Percentiles rank a stretch among this genome's conserved stretches.
Conservation (phyloP, 257 asterid species). For the Nicotiana benthamiana region DNA sequence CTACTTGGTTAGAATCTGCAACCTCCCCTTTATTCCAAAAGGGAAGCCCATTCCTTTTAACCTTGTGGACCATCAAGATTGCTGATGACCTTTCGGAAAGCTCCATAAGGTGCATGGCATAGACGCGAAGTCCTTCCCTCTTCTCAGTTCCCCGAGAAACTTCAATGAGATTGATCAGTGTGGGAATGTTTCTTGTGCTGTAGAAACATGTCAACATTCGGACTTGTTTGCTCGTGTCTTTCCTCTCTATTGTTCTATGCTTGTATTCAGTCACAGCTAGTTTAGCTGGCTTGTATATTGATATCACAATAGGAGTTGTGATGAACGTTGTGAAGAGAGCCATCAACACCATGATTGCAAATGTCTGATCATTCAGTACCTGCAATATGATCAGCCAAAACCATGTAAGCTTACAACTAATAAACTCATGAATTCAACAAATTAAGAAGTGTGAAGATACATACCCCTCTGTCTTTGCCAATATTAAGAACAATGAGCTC, state of each 20-base stretch:
- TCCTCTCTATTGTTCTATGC: slow-evolving; percentile 49
- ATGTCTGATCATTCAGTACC: slow-evolving; percentile 75
- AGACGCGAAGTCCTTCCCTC: slow-evolving; percentile 52
- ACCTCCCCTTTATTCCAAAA: slow-evolving; percentile 44
- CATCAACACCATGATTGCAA: slow-evolving; percentile 70
- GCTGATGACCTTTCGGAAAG: slow-evolving; percentile 74
- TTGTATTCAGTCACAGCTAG: slow-evolving; percentile 35
- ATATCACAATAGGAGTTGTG: slow-evolving; percentile 54
- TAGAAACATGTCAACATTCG: slow-evolving; percentile 55
- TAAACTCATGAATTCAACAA: not conserved
- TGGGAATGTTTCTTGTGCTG: slow-evolving; percentile 43
- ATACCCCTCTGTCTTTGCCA: slow-evolving; percentile 62
- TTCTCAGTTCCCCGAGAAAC: slow-evolving; percentile 55
- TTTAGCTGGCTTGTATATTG: slow-evolving; percentile 49
- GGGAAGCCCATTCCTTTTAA: slow-evolving; percentile 51
- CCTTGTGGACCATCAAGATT: slow-evolving; percentile 63
- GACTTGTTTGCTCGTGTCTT: slow-evolving; percentile 35
- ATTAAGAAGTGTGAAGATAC: slow-evolving; percentile 10
- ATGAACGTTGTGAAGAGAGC: slow-evolving; percentile 73
- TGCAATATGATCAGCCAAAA: slow-evolving; percentile 13
- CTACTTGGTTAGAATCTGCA: slow-evolving; percentile 32
- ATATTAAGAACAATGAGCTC: slow-evolving; percentile 62
- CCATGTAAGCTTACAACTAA: not conserved
- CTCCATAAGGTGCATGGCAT: slow-evolving; percentile 75
- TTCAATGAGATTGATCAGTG: slow-evolving; percentile 59